Percentiles rank a stretch among this genome's conserved stretches.
Conservation (phyloP, 345 rosid genomes). For the Passiflora organensis region DNA sequence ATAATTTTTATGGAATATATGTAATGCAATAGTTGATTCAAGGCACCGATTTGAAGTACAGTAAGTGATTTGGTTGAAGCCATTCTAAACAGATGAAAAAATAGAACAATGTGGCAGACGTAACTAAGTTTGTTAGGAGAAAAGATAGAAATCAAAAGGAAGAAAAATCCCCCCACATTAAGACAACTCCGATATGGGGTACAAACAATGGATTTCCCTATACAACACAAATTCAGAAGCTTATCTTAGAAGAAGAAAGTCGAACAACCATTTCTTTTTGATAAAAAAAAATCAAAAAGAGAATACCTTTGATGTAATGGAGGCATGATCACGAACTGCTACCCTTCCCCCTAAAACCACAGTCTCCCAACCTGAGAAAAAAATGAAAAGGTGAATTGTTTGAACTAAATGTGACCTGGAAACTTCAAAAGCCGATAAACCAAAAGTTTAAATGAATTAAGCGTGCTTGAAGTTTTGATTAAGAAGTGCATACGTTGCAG, state of each 20-base stretch:
- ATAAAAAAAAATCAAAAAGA: conserved; percentile 1
- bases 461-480: not conserved
- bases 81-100: too few relatives aligned
- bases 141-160: not conserved
- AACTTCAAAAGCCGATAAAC: conserved; percentile 9
- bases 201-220: too few relatives aligned
- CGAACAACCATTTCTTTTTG: not conserved
- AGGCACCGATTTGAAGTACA: not conserved
- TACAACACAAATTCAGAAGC: too few relatives aligned
- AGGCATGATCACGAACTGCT: conserved; percentile 65
- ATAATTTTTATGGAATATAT: too few relatives aligned
- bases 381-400: conserved; percentile 1
- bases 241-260: too few relatives aligned
- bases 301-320: conserved; percentile 61
- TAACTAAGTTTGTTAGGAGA: not conserved
- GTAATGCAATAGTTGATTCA: not conserved
- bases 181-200: too few relatives aligned
- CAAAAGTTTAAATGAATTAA: not conserved
- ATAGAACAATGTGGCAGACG: too few relatives aligned
- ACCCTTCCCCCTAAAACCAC: conserved; percentile 65
- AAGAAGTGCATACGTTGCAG: conserved; percentile 53
- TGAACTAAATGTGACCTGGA: not conserved
- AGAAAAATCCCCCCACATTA: too few relatives aligned
- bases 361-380: conserved; percentile 60
- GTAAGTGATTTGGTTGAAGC: too few relatives aligned